Evolutionary conservation across 805 yeast genomes (phyloP).

Genomic region (Vanderwaltozyma yarrowii): DNA sequence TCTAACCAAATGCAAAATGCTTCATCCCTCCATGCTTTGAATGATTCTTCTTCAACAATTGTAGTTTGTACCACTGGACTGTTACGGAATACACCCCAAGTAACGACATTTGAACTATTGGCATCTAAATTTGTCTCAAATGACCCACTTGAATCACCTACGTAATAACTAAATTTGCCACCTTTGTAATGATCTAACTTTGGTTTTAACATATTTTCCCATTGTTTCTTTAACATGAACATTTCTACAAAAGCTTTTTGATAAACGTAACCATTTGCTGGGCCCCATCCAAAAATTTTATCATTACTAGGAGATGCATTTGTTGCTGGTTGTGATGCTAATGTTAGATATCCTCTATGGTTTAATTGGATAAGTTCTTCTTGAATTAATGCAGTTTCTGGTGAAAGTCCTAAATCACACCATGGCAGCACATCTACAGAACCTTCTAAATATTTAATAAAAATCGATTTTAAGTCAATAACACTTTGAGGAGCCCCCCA

Average conservation of each 20-base stretch:
- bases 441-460: slow-evolving; percentile 62
- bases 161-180: slow-evolving; percentile 60
- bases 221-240: slow-evolving; percentile 61
- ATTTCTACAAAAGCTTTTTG: slow-evolving; percentile 93
- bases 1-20: slow-evolving; percentile 85
- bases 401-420: slow-evolving; percentile 75
- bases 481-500: slow-evolving; percentile 72
- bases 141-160: slow-evolving; percentile 50
- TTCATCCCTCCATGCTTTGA: slow-evolving; percentile 94
- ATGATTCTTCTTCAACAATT: slow-evolving; percentile 83
- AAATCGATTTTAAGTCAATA: slow-evolving; percentile 54
- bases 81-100: slow-evolving; percentile 97
- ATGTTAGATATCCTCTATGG: slow-evolving; percentile 64
- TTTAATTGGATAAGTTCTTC: slow-evolving; percentile 79
- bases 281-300: slow-evolving; percentile 96
- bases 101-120: slow-evolving; percentile 62
- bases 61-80: slow-evolving; percentile 88
- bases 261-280: slow-evolving; percentile 74
- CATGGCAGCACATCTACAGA: slow-evolving; percentile 79
- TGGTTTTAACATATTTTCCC: slow-evolving; percentile 49
- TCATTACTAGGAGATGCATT: slow-evolving; percentile 73
- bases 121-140: slow-evolving; percentile 52
- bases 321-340: slow-evolving; percentile 94
- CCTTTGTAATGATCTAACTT: slow-evolving; percentile 33
- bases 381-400: slow-evolving; percentile 89